phyloP scores from a whole-genome alignment of 257 asterid species.

The Handroanthus guayacan region DNA sequence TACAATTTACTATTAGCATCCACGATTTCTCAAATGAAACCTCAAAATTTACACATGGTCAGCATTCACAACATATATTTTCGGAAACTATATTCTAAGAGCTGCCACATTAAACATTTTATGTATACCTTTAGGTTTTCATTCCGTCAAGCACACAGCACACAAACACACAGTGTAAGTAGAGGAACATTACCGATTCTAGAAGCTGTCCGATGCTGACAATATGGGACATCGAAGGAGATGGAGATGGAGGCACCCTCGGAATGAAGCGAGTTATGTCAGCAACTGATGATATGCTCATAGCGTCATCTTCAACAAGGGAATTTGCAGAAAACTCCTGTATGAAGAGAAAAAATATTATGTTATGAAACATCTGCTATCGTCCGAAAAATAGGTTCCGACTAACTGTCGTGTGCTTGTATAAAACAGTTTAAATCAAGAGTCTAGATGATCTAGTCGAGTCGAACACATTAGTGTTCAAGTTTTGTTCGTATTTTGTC shows the following conservation, averaged over 20 bases:
- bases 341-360: constrained; percentile 11
- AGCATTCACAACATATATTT: not conserved
- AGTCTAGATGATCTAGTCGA: too few relatives aligned
- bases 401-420: constrained; percentile 8
- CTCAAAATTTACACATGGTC: not conserved
- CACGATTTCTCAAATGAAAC: not conserved
- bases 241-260: constrained; percentile 74
- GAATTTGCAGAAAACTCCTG: constrained; percentile 83
- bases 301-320: constrained; percentile 68
- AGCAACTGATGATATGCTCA: constrained; percentile 79
- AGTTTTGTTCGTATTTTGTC: too few relatives aligned
- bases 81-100: not conserved
- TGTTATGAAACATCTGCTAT: not conserved
- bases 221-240: constrained; percentile 82
- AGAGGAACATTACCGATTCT: constrained; percentile 71
- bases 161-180: not conserved
- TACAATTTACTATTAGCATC: not conserved
- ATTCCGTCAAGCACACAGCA: too few relatives aligned
- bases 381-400: not conserved
- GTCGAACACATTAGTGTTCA: too few relatives aligned
- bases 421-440: too few relatives aligned
- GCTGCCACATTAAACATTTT: too few relatives aligned
- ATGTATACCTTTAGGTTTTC: too few relatives aligned
- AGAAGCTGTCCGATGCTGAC: constrained; percentile 92
- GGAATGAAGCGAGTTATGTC: constrained; percentile 80